Percentiles rank a stretch among this genome's conserved stretches.
phyloP scores from a whole-genome alignment of 2,329 filamentous ascomycete genomes.

The Colletotrichum musae region DNA sequence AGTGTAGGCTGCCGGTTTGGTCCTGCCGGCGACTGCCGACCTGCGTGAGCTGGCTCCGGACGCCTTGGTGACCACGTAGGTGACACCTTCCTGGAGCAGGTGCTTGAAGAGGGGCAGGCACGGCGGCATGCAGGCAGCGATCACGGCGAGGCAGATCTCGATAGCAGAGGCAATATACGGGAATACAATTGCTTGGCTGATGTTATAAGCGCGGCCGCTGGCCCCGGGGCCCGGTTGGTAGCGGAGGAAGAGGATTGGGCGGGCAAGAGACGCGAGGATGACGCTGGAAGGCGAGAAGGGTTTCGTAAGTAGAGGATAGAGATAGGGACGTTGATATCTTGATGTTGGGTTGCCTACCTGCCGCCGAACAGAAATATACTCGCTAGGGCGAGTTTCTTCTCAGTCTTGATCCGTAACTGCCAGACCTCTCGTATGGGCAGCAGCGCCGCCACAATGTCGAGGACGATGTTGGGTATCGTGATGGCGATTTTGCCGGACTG shows the following conservation, averaged over 20 bases:
- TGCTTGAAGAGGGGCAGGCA: slow-evolving; percentile 1
- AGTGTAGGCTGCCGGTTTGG: background rate
- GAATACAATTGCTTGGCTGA: slow-evolving; percentile 9
- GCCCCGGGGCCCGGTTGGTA: background rate
- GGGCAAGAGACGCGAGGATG: slow-evolving; percentile 4
- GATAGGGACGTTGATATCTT: background rate
- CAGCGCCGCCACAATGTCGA: background rate
- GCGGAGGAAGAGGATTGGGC: background rate
- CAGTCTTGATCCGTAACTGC: background rate
- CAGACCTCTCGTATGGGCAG: slow-evolving; percentile 7
- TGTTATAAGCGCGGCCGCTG: background rate
- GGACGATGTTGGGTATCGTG: background rate
- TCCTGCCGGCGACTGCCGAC: background rate
- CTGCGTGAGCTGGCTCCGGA: background rate
- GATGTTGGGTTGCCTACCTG: background rate
- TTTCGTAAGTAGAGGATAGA: background rate
- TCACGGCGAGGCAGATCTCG: slow-evolving; percentile 11
- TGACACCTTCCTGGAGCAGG: background rate
- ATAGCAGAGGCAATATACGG: slow-evolving; percentile 8
- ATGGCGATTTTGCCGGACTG: slow-evolving; percentile 3
- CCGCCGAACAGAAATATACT: slow-evolving; percentile 3
- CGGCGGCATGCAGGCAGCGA: slow-evolving; percentile 6
- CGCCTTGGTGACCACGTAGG: background rate
- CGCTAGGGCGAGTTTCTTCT: slow-evolving; percentile 6
- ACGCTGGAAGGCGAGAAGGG: background rate